Evolutionary conservation across 768 basidiomycete species (phyloP).

Genomic region (Amylocystis lapponica): DNA sequence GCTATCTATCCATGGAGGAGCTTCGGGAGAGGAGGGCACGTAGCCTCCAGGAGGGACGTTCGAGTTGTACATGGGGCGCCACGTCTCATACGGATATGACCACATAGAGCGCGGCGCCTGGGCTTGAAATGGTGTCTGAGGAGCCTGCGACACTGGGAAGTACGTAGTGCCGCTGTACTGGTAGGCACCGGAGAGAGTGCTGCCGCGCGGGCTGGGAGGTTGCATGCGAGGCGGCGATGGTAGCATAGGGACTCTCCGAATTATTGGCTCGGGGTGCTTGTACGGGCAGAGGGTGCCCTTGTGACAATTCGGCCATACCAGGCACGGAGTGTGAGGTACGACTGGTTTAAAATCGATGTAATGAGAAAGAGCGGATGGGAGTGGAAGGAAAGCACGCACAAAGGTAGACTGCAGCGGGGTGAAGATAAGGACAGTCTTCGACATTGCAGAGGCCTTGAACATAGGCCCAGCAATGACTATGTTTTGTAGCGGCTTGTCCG

Average conservation of each 20-base stretch:
- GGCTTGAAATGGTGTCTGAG: constrained; percentile 1
- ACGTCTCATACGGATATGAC: constrained; percentile 6
- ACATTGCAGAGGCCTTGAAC: constrained; percentile 29
- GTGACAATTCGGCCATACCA: constrained; percentile 26
- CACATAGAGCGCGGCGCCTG: constrained; percentile 6
- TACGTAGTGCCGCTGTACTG: constrained; percentile 21
- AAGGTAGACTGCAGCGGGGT: constrained; percentile 24
- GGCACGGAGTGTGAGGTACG: constrained; percentile 31
- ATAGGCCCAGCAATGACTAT: constrained; percentile 33
- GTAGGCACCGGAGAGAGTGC: constrained; percentile 16
- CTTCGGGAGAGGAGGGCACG: no score
- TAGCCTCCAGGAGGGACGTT: no score
- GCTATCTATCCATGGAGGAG: no score
- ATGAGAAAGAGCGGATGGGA: not conserved
- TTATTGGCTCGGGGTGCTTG: constrained; percentile 24
- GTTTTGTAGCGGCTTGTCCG: constrained; percentile 19
- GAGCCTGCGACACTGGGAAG: constrained; percentile 15
- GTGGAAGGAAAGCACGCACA: constrained; percentile 24
- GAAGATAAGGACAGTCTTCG: constrained; percentile 25
- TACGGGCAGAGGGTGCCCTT: constrained; percentile 21
- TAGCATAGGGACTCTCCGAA: constrained; percentile 10
- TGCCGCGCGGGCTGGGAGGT: constrained; percentile 7
- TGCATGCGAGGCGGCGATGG: constrained; percentile 5
- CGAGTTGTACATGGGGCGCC: constrained; percentile 8
- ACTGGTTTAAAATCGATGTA: no score